phyloP scores from a whole-genome alignment of 2,329 filamentous ascomycete genomes.

The Knufia fluminis region DNA sequence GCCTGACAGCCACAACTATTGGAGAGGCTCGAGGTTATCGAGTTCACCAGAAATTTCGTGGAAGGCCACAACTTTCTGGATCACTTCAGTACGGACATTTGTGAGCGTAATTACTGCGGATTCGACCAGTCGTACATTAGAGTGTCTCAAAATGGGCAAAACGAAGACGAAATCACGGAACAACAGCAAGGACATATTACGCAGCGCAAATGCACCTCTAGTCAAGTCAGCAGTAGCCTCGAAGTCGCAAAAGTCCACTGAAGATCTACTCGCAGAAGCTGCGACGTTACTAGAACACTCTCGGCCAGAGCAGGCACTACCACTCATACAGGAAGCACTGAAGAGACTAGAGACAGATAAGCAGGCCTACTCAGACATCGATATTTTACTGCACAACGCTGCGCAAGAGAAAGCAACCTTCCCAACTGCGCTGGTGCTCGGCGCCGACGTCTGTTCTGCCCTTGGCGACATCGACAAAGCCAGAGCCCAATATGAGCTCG shows the following conservation, averaged over 20 bases:
- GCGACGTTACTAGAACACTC: conserved; percentile 49
- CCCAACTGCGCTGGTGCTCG: conserved; percentile 57
- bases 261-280: conserved; percentile 49
- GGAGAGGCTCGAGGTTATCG: background rate
- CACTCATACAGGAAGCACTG: conserved; percentile 46
- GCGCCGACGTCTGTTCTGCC: conserved; percentile 76
- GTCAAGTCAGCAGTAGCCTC: conserved; percentile 5
- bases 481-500: conserved; percentile 59
- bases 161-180: conserved; percentile 8
- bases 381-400: conserved; percentile 18
- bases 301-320: conserved; percentile 49
- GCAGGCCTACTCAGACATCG: conserved; percentile 19
- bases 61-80: too few species aligned
- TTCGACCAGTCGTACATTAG: background rate
- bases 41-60: background rate
- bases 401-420: conserved; percentile 20
- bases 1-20: background rate
- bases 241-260: conserved; percentile 41
- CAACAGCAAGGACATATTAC: conserved; percentile 8
- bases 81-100: too few species aligned
- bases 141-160: background rate
- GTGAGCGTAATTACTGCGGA: too few species aligned
- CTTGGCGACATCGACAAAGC: conserved; percentile 71
- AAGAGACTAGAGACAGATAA: conserved; percentile 24
- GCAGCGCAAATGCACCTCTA: conserved; percentile 5